Base-by-base conservation (phyloP, 2,329 filamentous ascomycete genomes). In the Colletotrichum magnum region DNA sequence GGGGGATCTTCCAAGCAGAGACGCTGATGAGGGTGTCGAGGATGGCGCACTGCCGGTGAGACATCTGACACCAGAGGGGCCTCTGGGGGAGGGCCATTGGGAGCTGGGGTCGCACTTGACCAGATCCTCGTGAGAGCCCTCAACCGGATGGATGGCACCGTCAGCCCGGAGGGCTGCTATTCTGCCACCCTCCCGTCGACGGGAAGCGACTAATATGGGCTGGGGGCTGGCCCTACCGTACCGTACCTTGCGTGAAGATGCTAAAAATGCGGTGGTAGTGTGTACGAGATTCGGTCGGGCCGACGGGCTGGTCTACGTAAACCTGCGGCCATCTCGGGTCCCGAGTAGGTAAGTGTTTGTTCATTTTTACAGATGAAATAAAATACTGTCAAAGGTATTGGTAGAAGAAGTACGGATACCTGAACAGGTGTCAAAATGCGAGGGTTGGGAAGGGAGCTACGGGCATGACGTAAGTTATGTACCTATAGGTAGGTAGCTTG, bases 61-160 rank as follows among this genome's bases (percentile, higher is more conserved):
- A 58, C 60, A 68, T 65, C 61, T 69, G 66, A 60, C 57, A 67
- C 50, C 26, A 43, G 32, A 24, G 50, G 62, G 41, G 45, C 24
- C 56, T 36, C 50, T 56, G 26, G 50, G 48, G 50, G 18, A 18
- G 36, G 50, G 21, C 53, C 50, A 56, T 57, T 69, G 63, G 62
- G 66, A 66, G 47, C 51, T 50, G 57, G 61, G 62, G 62, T 69
- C 50, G 28, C 67, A 67, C 67, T 67, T 67, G 67, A 69, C 47
- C 63, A 56, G 57, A 69, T 69, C 56, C 67, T 66, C 67, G 63
- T 53, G 67, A 66, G 67, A 39, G 45, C 15, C 15, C 18, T 43
- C 65, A 57, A 45, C 60, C 60, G 65, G 60, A 51, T 64, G 65
- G 39, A 53, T 58, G 60, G 65, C 47, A 68, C 65, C 60, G 65